Percentiles rank a stretch among this genome's conserved stretches.
Conservation (phyloP, 148 eudicot species). For the Pouteria glomerata region DNA sequence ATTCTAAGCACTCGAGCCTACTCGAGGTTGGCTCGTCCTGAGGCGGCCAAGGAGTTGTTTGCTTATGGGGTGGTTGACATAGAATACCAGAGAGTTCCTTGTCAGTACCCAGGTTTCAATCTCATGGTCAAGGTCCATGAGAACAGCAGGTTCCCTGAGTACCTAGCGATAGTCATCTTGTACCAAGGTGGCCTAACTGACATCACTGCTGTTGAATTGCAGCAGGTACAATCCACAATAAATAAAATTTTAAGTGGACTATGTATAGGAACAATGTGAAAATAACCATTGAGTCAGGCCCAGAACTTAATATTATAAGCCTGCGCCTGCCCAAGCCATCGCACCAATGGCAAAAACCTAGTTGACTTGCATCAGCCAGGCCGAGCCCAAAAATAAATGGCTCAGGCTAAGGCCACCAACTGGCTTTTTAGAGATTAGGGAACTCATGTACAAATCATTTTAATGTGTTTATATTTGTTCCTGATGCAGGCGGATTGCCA, state of each 20-base stretch:
- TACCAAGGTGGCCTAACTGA: constrained; percentile 49
- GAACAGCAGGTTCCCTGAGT: constrained; percentile 40
- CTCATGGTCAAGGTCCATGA: constrained; percentile 50
- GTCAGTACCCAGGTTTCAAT: constrained; percentile 37
- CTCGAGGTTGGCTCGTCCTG: constrained; percentile 40
- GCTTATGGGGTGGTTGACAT: constrained; percentile 51
- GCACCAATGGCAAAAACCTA: too few species aligned
- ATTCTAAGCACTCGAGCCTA: constrained; percentile 47
- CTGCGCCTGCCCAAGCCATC: too few species aligned
- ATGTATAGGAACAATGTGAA: too few species aligned
- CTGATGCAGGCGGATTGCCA: constrained; percentile 43
- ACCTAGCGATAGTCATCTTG: constrained; percentile 45
- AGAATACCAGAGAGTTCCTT: constrained; percentile 51
- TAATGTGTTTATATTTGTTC: neutral
- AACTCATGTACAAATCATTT: neutral
- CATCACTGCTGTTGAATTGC: constrained; percentile 37
- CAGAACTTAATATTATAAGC: too few species aligned
- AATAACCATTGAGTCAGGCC: too few species aligned
- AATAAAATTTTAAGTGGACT: too few species aligned
- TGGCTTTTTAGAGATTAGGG: too few species aligned
- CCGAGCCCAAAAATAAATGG: too few species aligned
- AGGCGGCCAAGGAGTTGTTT: constrained; percentile 32
- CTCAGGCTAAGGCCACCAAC: too few species aligned
- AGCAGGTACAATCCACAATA: constrained; percentile 31
- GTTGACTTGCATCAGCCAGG: too few species aligned